Evolutionary conservation across 2,329 filamentous ascomycete species (phyloP).

Genomic region (Reticulascus tulasneorum): DNA sequence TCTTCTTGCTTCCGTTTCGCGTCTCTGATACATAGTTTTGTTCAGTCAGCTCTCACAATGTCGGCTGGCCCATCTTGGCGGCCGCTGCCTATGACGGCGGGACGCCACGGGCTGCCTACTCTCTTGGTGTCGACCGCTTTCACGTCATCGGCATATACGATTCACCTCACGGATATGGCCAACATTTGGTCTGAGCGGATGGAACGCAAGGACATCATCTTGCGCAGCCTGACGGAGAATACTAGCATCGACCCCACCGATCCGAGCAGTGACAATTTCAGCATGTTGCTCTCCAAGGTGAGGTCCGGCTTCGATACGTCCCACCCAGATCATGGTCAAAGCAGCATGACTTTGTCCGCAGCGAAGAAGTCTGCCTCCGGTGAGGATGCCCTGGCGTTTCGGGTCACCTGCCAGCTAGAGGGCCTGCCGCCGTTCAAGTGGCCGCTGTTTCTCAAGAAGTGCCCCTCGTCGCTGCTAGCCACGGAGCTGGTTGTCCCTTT

Average conservation of each 20-base stretch:
- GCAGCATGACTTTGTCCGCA: slow-evolving; percentile 38
- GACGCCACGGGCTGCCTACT: slow-evolving; percentile 45
- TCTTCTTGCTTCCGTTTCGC: too few species aligned
- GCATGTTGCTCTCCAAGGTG: slow-evolving; percentile 63
- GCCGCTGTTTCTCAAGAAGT: slow-evolving; percentile 55
- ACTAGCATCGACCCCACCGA: slow-evolving; percentile 72
- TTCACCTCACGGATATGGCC: slow-evolving; percentile 68
- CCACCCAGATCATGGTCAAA: slow-evolving; percentile 37
- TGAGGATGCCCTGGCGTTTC: slow-evolving; percentile 43
- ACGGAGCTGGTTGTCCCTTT: slow-evolving; percentile 50
- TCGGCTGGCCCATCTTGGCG: slow-evolving; percentile 37
- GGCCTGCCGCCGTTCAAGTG: slow-evolving; percentile 62
- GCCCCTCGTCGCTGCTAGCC: slow-evolving; percentile 36
- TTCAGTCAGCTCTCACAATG: too few species aligned
- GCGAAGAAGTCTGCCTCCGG: slow-evolving; percentile 28
- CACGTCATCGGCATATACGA: slow-evolving; percentile 51
- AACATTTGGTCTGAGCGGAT: slow-evolving; percentile 69
- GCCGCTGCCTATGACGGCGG: slow-evolving; percentile 36
- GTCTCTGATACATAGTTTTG: too few species aligned
- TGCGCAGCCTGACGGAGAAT: slow-evolving; percentile 57
- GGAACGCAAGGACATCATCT: slow-evolving; percentile 56
- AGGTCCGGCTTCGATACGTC: slow-evolving; percentile 46
- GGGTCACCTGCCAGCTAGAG: slow-evolving; percentile 59
- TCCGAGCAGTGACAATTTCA: slow-evolving; percentile 63
- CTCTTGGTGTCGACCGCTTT: slow-evolving; percentile 62